Conservation (phyloP, 345 rosid genomes). For the Citrus cavaleriei region DNA sequence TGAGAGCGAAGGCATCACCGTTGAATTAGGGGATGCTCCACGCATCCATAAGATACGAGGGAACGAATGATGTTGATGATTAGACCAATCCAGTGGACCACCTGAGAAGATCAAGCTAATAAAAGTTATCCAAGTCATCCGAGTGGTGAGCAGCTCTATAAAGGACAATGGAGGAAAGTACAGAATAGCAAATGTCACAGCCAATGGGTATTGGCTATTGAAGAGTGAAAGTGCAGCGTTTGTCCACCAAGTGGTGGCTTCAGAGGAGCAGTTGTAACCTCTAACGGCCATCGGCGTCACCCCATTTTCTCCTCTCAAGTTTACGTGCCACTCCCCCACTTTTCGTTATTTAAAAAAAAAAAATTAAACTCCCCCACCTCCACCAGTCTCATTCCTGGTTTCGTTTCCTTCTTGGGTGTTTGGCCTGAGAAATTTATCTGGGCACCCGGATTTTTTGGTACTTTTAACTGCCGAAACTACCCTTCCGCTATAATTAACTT, state of each 20-base stretch:
- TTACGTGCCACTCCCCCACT: constrained; percentile 3
- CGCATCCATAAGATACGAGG: background rate
- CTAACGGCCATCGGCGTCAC: constrained; percentile 22
- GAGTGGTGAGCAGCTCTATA: too few species aligned
- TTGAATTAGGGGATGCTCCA: background rate
- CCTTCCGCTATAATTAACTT: background rate
- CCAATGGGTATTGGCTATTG: background rate
- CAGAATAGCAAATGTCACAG: background rate
- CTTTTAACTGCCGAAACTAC: background rate
- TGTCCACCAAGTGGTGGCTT: constrained; percentile 8
- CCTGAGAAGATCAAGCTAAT: background rate
- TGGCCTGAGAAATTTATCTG: background rate
- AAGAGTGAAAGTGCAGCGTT: background rate
- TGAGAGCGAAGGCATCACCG: too few species aligned
- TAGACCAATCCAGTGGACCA: background rate
- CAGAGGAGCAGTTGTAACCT: constrained; percentile 35
- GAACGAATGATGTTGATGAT: background rate
- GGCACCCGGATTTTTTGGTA: background rate
- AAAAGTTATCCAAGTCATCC: too few species aligned
- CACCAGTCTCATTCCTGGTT: background rate
- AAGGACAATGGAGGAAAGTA: background rate
- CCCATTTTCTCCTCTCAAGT: background rate
- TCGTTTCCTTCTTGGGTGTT: background rate
- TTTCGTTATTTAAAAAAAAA: too few species aligned
- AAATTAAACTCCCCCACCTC: too few species aligned